Evolutionary conservation across 768 basidiomycete species (phyloP), one percentile per base, ranked within the genome.

Genomic region (Russula abietina): DNA sequence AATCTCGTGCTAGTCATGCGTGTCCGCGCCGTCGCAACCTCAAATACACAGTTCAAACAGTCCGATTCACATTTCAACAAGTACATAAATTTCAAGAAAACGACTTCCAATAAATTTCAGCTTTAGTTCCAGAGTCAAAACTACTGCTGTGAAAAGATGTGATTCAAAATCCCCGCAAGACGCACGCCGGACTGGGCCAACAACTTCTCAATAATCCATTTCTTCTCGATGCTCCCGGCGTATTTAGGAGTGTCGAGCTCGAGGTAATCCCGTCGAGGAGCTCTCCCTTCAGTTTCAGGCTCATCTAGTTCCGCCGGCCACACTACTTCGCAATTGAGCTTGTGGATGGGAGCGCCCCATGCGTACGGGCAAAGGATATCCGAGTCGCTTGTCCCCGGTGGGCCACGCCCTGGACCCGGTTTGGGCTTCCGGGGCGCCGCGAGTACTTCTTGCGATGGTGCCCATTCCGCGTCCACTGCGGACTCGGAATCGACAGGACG

Each of bases 211-310:
- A 98, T 68, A 39, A 93, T 74, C 80, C 86, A 84, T 62, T 81
- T 75, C 26, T 84, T 74, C 63, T 77, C 78, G 67, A 98, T 85
- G 43, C 75, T 74, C 0, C 89, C 91, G 1, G 87, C 76, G 69
- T 97, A 98, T 56, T 84, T 76, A 0, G 90, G 84, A 17, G 90
- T 93, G 72, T 93, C 86, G 17, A 98, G 81, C 71, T 97, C 87
- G 28, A 89, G 73, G 53, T 83, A 79, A 1, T 69, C 71, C 41
- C 9, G 14, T 2, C 32, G 41, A 5, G 59, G 43, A 1, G 38
- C 46, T 32, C 43, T 17, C 73, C 71, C 45, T 72, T 73, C 39
- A 68, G 66, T 39, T 64, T 62, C 14, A 24, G 32, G 58, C 11
- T 53, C 36, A 62, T 89, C 88, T 49, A 93, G 80, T 61, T 79